Conservation (phyloP, 345 rosid species). For the Euphorbia tirucalli region DNA sequence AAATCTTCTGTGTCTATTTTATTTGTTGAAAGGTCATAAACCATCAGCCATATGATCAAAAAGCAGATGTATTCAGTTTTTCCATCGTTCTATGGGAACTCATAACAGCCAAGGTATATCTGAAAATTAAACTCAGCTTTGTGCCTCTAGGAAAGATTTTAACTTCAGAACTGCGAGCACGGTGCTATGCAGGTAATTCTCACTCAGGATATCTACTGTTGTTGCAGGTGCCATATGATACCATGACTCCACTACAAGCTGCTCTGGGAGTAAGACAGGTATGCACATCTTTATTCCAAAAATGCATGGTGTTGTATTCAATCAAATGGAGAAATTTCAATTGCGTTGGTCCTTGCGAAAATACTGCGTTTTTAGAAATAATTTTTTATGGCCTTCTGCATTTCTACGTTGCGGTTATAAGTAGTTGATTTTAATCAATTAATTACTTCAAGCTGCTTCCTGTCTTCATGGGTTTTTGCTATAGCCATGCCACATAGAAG, state of each 20-base stretch:
- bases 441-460: not conserved
- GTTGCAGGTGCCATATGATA: constrained; percentile 59
- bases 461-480: not conserved
- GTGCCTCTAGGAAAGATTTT: not conserved
- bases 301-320: not conserved
- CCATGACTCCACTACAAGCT: constrained; percentile 72
- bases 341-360: not conserved
- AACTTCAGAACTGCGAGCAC: not conserved
- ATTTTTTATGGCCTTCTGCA: too few species aligned
- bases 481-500: not conserved
- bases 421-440: not conserved
- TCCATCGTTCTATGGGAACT: constrained; percentile 80
- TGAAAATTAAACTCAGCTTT: not conserved
- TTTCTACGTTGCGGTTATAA: not conserved
- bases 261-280: constrained; percentile 84
- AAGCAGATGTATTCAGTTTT: constrained; percentile 74
- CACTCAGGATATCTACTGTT: constrained; percentile 7
- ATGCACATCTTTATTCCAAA: not conserved
- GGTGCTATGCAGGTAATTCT: constrained; percentile 1
- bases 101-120: constrained; percentile 64
- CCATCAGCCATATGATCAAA: constrained; percentile 68
- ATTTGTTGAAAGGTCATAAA: constrained; percentile 55
- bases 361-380: too few species aligned
- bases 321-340: not conserved
- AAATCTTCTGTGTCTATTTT: not conserved